A percentile compares a stretch with the other conserved stretches of the same genome.
These are phyloP conservation scores for Quercus robur DNA, from an alignment of 306 rosid species.

Conservation along the genomic window DNA sequence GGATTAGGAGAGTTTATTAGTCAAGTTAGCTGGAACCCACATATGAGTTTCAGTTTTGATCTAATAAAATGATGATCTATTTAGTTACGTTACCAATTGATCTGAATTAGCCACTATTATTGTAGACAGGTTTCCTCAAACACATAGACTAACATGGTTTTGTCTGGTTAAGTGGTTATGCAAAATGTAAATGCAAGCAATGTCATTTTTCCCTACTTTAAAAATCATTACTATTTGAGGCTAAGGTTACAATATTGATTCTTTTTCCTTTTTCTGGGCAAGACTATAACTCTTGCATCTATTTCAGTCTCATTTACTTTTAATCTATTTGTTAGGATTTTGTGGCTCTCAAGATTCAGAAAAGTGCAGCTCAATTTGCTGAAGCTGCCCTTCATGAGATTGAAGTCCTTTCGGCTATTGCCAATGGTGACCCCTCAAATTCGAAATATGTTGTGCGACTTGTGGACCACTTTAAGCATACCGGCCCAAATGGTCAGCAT, in stretches of 20 bases:
- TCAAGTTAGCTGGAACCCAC: too few relatives aligned
- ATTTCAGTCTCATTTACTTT: not conserved
- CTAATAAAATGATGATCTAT: not conserved
- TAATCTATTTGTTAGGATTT: constrained; percentile 47
- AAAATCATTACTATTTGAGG: too few relatives aligned
- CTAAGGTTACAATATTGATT: too few relatives aligned
- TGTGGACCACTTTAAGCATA: constrained; percentile 85
- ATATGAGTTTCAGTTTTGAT: not conserved
- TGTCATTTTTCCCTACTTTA: not conserved
- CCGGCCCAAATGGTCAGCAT: constrained; percentile 97
- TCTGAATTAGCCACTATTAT: not conserved
- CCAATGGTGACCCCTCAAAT: constrained; percentile 62
- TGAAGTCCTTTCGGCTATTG: constrained; percentile 65
- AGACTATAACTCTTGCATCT: not conserved
- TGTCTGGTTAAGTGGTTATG: not conserved
- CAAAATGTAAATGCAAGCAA: not conserved
- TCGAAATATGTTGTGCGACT: constrained; percentile 77
- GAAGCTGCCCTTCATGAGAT: constrained; percentile 96
- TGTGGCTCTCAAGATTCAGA: constrained; percentile 98
- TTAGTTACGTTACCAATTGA: not conserved
- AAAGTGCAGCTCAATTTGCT: constrained; percentile 90
- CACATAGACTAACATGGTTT: not conserved
- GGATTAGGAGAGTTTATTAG: too few relatives aligned
- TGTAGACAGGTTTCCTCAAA: not conserved
- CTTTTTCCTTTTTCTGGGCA: not conserved